Base-by-base conservation (phyloP, 2,329 filamentous ascomycete species). In the Ilyonectria mors-panacis region DNA sequence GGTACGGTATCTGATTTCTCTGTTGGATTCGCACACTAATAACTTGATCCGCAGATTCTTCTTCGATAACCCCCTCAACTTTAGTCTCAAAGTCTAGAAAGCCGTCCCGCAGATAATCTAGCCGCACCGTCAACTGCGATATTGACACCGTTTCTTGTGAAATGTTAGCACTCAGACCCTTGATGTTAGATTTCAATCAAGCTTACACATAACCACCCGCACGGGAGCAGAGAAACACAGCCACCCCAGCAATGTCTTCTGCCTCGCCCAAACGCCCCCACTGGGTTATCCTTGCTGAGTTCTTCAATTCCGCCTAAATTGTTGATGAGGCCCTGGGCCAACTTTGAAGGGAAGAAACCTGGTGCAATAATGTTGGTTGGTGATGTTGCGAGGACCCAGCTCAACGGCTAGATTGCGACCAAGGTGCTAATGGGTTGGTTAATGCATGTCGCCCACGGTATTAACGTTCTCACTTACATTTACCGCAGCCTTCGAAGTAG, bases 281-380 rank as follows among this genome's bases (percentile, higher is more conserved):
- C 85, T 9, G 88, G 88, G 60, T 84, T 88, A 47, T 80, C 81
- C 55, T 84, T 83, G 26, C 82, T 85, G 45, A 90, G 69, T 59
- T 80, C 80, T 19, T 87, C 82, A 47, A 81, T 80, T 2, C 91
- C 91, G 13, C 91, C 91, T 53, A 85, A 81, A 70, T 86, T 78
- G 65, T 88, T 86, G 78, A 93, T 91, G 48, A 93, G 75, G 0
- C 88, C 91, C 61, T 84, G 86, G 1, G 91, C 89, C 85, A 93
- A 88, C 80, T 92, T 92, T 3, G 86, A 89, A 2, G 90, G 89
- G 79, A 91, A 93, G 78, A 93, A 91, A 0, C 91, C 91, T 0
- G 91, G 91, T 1, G 89, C 89, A 59, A 93, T 88, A 51, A 87
- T 86, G 73, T 93, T 93, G 65, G 87, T 87, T 87, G 12, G 92